A percentile compares a stretch with the other conserved stretches of the same genome.
Conservation (phyloP, 805 yeast species). For the Yarrowia porcina region DNA sequence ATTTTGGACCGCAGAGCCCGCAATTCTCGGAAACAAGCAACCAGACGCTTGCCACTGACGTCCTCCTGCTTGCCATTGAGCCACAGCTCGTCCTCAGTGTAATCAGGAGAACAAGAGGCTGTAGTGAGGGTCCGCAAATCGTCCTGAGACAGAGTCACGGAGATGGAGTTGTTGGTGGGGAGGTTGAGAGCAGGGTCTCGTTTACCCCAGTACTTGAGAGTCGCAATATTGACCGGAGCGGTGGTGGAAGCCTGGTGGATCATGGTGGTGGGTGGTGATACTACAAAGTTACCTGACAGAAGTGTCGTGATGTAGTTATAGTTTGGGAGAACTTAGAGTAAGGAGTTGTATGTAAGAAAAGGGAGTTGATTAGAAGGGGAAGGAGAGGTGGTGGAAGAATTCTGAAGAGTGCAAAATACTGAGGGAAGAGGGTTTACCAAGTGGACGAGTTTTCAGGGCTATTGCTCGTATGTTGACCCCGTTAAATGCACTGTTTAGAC, state of each 20-base stretch:
- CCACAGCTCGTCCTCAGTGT: conserved; percentile 66
- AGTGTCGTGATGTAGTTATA: conserved; percentile 1
- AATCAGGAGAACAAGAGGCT: conserved; percentile 62
- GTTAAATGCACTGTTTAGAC: too few species aligned
- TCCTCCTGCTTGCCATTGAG: conserved; percentile 83
- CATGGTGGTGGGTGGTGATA: too few species aligned
- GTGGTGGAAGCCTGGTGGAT: conserved; percentile 76
- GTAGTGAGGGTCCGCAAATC: conserved; percentile 91
- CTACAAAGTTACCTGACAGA: too few species aligned
- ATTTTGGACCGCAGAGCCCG: conserved; percentile 60
- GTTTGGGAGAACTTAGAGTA: too few species aligned
- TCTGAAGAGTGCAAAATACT: too few species aligned
- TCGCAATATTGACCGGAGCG: conserved; percentile 98
- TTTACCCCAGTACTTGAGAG: conserved; percentile 98
- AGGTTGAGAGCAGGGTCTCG: conserved; percentile 82
- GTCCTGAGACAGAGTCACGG: conserved; percentile 87
- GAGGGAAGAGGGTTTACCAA: too few species aligned
- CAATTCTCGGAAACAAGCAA: conserved; percentile 70
- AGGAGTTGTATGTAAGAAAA: too few species aligned
- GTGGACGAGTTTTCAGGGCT: too few species aligned
- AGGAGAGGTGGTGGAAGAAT: too few species aligned
- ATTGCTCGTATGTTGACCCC: too few species aligned
- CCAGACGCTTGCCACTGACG: conserved; percentile 50
- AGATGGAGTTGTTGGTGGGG: conserved; percentile 94
- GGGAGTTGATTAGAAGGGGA: too few species aligned